phyloP scores from a whole-genome alignment of 345 rosid genomes.

The Citrus medica region DNA sequence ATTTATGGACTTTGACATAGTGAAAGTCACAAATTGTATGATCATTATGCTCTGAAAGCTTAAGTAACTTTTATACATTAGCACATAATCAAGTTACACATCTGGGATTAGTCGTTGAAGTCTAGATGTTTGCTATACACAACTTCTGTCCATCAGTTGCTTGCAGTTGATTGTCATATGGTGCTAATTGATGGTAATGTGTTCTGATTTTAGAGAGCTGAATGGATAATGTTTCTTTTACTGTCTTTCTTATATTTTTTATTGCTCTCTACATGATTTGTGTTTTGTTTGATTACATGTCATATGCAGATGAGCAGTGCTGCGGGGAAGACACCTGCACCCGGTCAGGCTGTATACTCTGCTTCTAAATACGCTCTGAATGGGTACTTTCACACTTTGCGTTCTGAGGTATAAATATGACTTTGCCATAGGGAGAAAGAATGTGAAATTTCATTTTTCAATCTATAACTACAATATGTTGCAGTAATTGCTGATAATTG shows the following conservation, averaged over 20 bases:
- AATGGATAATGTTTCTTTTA: not conserved
- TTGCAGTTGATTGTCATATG: not conserved
- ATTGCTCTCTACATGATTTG: not conserved
- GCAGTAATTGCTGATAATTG: not conserved
- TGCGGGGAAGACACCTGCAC: slow-evolving; percentile 92
- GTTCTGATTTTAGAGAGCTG: not conserved
- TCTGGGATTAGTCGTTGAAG: not conserved
- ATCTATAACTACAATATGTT: not conserved
- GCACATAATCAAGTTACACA: not conserved
- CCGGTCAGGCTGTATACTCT: slow-evolving; percentile 92
- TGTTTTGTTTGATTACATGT: slow-evolving; percentile 6
- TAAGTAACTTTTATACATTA: not conserved
- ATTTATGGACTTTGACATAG: slow-evolving; percentile 2
- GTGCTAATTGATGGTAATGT: not conserved
- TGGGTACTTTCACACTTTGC: slow-evolving; percentile 89
- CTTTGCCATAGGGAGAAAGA: not conserved
- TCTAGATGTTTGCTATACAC: not conserved
- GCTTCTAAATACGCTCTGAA: slow-evolving; percentile 89
- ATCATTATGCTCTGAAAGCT: not conserved
- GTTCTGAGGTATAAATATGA: slow-evolving; percentile 62
- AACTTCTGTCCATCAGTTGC: not conserved
- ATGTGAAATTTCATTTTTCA: not conserved
- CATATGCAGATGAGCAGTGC: slow-evolving; percentile 87
- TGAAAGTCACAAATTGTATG: not conserved
- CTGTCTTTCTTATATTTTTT: not conserved